Conservation (phyloP, 768 basidiomycete genomes). For the Strobilomyces echinocephalus region DNA sequence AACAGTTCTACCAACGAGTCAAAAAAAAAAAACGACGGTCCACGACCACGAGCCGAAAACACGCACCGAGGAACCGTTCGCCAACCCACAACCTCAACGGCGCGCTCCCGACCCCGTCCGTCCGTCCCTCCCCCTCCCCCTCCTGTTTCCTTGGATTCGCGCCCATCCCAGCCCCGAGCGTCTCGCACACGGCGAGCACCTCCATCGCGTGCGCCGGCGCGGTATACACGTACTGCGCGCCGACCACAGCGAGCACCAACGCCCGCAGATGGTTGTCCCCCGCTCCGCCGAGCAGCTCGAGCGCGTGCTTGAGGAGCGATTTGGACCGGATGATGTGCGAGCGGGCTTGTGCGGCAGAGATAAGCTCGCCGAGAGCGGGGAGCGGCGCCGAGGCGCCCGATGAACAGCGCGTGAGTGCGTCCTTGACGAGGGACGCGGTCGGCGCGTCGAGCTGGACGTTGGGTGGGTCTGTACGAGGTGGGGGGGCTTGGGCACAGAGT, state of each 20-base stretch:
- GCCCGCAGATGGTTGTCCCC: slow-evolving; percentile 74
- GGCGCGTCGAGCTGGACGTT: slow-evolving; percentile 13
- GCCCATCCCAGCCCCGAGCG: slow-evolving; percentile 68
- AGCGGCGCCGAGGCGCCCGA: slow-evolving; percentile 18
- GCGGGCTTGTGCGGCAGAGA: slow-evolving; percentile 18
- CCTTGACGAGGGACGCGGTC: slow-evolving; percentile 20
- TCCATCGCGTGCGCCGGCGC: slow-evolving; percentile 61
- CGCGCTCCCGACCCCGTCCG: slow-evolving; percentile 52
- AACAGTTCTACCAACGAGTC: slow-evolving; percentile 44
- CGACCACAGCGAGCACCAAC: slow-evolving; percentile 59
- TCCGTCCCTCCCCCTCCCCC: slow-evolving; percentile 6
- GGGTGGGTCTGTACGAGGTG: slow-evolving; percentile 2
- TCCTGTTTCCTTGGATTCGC: slow-evolving; percentile 26
- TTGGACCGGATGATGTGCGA: slow-evolving; percentile 29
- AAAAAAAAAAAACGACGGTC: neutral
- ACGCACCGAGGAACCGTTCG: slow-evolving; percentile 58
- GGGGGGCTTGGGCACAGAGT: slow-evolving; percentile 14
- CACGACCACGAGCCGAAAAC: neutral
- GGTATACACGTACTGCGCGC: slow-evolving; percentile 69
- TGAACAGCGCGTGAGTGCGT: slow-evolving; percentile 25
- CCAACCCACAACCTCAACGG: slow-evolving; percentile 69
- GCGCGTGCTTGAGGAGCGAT: slow-evolving; percentile 50
- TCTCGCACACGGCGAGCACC: slow-evolving; percentile 64
- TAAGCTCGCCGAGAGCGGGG: slow-evolving; percentile 11
- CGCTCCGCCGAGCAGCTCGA: slow-evolving; percentile 51